Evolutionary conservation across 805 yeast species (phyloP), one percentile per base, ranked within the genome.

Genomic region (Ogataea nitratoaversa): DNA sequence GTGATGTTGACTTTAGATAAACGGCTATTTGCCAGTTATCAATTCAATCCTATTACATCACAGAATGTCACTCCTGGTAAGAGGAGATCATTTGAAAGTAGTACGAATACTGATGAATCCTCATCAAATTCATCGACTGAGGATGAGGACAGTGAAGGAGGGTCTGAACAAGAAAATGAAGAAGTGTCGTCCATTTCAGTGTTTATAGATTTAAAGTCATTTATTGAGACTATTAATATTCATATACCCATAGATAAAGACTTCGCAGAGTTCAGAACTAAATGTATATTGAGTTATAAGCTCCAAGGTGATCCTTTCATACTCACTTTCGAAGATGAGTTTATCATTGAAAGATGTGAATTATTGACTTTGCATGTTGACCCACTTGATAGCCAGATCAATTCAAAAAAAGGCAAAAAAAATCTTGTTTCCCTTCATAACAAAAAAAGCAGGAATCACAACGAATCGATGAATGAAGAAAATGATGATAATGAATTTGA

Each of bases 331-430:
- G 65, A 58, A 37, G 80, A 77, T 48, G 82, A 77, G 37, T 54
- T 62, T 1, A 62, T 72, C 43, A 68, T 79, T 42, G 84, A 82
- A 46, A 60, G 71, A 30, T 81, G 84, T 44, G 81, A 77, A 45
- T 66, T 82, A 36, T 59, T 70, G 1, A 78, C 84, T 0, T 68
- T 65, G 41, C 57, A 42, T 32, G 25, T 51, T 22, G 61, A 58
- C 22, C 50, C 49, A 1, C 23, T 43, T 14, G 39, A 39, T 3
- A 18, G 28, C 8, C 29, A 39, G 16, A 5, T 27, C 13, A 13
- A 13, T 27, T 9, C 14, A 5, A 27, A 13, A 14, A 27, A 27
- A 13, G 29, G 29, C 6, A 13, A 13, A 27, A 13, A 13, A 13
- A 27, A 27, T 6, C 8, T 6, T 8, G 13, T 11, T 14, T 11